Base-by-base conservation (phyloP, 768 basidiomycete species). In the Panaeolus papilionaceus region DNA sequence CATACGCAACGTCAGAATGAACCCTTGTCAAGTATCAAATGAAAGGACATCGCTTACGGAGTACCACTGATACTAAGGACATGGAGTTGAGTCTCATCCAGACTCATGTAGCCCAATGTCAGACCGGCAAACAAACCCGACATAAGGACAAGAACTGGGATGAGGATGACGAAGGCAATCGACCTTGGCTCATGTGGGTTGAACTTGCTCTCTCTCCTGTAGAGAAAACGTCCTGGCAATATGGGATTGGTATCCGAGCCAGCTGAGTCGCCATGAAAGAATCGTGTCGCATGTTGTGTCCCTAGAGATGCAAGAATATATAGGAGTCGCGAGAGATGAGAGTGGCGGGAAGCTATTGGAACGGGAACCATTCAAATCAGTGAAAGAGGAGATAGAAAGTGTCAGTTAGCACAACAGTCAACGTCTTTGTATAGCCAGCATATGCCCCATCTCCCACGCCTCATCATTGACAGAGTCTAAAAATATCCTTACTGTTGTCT, bases 41-140 rank as follows among this genome's bases (percentile, higher is more conserved):
- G 14, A 16, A 11, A 44, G 62, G 54, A 42, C 63, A 5, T 61
- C 20, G 76, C 92, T 67, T 72, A 94, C 92, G 91, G 85, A 26
- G 92, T 93, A 16, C 95, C 95, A 65, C 92, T 92, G 68, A 94
- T 90, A 70, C 90, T 89, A 23, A 97, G 80, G 2, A 97, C 95
- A 74, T 92, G 90, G 49, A 97, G 86, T 83, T 96, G 94, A 45
- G 95, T 96, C 78, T 92, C 92, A 79, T 97, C 95, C 76, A 96
- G 85, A 71, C 91, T 92, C 92, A 96, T 95, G 78, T 94, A 96
- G 39, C 95, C 95, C 58, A 96, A 82, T 67, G 95, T 96, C 71
- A 96, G 83, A 78, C 95, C 93, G 84, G 94, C 94, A 86, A 96
- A 95, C 67, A 95, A 72, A 75, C 94, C 94, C 67, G 92, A 95